These are phyloP conservation scores for Fagopyrum esculentum DNA, from an alignment of 148 eudicot genomes.

Conservation along the genomic window DNA sequence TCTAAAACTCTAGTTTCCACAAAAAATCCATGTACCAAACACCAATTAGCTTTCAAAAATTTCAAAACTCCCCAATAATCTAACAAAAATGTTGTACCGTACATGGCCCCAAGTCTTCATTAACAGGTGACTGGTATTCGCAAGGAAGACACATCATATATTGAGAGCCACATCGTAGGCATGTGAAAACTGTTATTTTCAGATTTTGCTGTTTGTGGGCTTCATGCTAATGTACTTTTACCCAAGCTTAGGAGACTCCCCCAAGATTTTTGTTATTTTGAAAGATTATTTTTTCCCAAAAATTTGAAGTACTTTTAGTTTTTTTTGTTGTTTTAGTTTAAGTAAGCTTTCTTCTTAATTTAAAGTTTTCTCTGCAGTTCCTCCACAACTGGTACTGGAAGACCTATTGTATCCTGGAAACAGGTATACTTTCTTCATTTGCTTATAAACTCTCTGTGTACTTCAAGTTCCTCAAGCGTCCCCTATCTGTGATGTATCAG, in stretches of 20 bases:
- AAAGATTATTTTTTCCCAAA: too few species aligned
- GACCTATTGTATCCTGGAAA: constrained; percentile 46
- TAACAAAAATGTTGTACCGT: too few species aligned
- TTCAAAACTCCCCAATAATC: too few species aligned
- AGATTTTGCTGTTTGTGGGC: background rate
- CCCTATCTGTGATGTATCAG: constrained; percentile 23
- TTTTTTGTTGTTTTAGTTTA: background rate
- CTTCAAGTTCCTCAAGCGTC: background rate
- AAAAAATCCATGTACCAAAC: too few species aligned
- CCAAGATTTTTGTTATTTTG: background rate
- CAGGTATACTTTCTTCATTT: constrained; percentile 35
- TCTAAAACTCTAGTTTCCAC: too few species aligned
- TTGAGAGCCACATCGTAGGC: background rate
- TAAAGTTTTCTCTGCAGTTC: constrained; percentile 32
- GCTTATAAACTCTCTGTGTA: background rate
- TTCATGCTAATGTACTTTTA: background rate
- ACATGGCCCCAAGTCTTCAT: background rate
- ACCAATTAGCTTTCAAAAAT: too few species aligned
- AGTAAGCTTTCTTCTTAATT: background rate
- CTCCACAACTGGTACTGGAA: constrained; percentile 43
- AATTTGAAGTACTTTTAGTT: too few species aligned
- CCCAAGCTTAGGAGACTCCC: background rate
- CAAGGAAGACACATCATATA: background rate
- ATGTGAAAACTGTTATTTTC: background rate
- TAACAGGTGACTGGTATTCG: background rate